Evolutionary conservation across 306 rosid species (phyloP), one percentile per base, ranked within the genome.

Genomic region (Quillaja saponaria): DNA sequence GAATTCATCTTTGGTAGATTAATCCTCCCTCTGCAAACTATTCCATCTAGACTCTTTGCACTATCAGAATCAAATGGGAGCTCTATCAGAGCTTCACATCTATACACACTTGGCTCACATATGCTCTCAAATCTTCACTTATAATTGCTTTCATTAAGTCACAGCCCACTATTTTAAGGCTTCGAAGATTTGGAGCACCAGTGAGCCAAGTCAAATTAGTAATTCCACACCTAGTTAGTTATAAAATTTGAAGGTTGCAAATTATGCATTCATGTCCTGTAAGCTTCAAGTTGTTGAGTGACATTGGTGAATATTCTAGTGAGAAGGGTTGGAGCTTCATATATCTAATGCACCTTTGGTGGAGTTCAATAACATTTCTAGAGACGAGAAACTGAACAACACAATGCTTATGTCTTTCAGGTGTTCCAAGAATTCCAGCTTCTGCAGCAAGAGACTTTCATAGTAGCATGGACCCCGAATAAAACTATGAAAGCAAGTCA

Each of bases 201-300:
- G 1, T 59, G 9, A 73, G 49, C 69, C 73, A 74, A 20, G 79
- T 49, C 61, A 72, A 41, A 50, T 69, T 53, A 33, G 47, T 31
- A 31, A 72, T 49, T 53, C 49, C 18, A 20, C 1, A 0, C 38
- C 69, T 62, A 4, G 31, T 25, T 1, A 25, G 3, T 25, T 25
- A 1, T 25, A 25, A 25, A 25, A 4, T 25, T 1, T 4, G 31
- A 25, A 25, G 31, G 31, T 25, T 0, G 0, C 2, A 0, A 0
- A 6, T 61, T 18, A 6, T 0, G 0, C 13, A 63, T 25, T 9
- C 1, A 0, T 0, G 52, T 18, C 6, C 17, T 7, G 34, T 6
- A 0, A 37, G 21, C 7, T 0, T 0, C 0, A 13, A 55, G 7
- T 0, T 10, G 0, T 0, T 55, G n/a, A n/a, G n/a, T n/a, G n/a